These are phyloP conservation scores for Trypanosoma boissoni DNA, from an alignment of 208 protist genomes.

Conservation along the genomic window DNA sequence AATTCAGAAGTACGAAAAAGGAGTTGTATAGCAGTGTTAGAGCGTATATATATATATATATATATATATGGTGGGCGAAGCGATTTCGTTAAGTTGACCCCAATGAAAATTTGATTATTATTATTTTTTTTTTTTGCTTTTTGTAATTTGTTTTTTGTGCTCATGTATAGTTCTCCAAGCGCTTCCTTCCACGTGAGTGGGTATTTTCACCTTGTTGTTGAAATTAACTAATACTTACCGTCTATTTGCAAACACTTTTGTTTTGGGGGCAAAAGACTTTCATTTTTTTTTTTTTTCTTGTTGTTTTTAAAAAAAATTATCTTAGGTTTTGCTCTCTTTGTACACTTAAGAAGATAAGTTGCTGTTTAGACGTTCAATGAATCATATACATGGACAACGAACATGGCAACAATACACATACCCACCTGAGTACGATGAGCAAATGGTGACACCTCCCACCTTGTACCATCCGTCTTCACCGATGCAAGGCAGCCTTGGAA, in stretches of 20 bases:
- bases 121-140: constrained; percentile 19
- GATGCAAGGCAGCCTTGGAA: constrained; percentile 32
- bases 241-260: too few species aligned
- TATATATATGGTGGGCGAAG: constrained; percentile 1
- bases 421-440: not conserved
- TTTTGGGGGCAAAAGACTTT: too few species aligned
- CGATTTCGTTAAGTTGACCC: too few species aligned
- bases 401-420: not conserved
- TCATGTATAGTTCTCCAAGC: not conserved
- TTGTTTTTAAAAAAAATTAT: constrained; percentile 4
- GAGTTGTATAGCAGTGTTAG: constrained; percentile 21
- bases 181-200: not conserved
- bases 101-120: constrained; percentile 2
- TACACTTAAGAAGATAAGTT: not conserved
- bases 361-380: not conserved
- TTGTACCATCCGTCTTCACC: constrained; percentile 1
- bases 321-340: too few species aligned
- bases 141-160: not conserved
- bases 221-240: too few species aligned
- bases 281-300: too few species aligned
- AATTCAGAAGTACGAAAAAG: constrained; percentile 26
- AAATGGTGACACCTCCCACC: not conserved
- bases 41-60: not conserved
- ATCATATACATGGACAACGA: not conserved
- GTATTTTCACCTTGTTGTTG: not conserved